Evolutionary conservation across 1,284 basidiomycete species (phyloP), one percentile per base, ranked within the genome.

Genomic region (Tilletia caries): DNA sequence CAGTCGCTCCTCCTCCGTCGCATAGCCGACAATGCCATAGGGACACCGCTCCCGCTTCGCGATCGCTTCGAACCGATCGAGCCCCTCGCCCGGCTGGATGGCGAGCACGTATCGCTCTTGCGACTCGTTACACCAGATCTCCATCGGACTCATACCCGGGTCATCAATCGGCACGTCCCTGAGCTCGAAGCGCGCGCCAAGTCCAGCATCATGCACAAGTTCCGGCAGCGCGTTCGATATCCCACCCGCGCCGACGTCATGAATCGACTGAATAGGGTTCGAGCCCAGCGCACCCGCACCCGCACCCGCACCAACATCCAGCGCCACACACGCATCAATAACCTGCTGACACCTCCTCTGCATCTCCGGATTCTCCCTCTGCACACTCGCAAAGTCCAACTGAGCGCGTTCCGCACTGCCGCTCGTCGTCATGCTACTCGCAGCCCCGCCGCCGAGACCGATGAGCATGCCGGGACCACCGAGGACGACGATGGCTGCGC

Each of bases 101-200:
- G 81, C 96, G 37, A 98, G 88, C 41, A 98, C 96, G 82, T 98
- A 98, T 58, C 96, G 90, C 83, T 99, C 95, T 86, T 99, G 95
- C 75, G 90, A 92, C 85, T 99, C 96, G 85, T 99, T 99, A 84
- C 96, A 98, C 95, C 95, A 99, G 72, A 98, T 98, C 86, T 98
- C 95, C 94, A 98, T 97, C 0, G 95, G 96, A 10, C 92, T 95
- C 92, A 99, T 93, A 62, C 91, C 90, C 37, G 88, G 87, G 84
- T 98, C 96, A 46, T 93, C 95, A 60, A 97, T 89, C 32, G 92
- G 88, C 8, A 98, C 90, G 76, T 98, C 92, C 23, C 95, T 87
- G 78, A 98, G 94, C 86, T 98, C 95, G 81, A 98, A 95, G n/a
- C 84, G 87, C 1, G 92, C 96, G 33, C 96, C 96, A 8, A 97